Evolutionary conservation across 2,329 filamentous ascomycete genomes (phyloP), one percentile per base, ranked within the genome.

Genomic region (Penicillium sp.): DNA sequence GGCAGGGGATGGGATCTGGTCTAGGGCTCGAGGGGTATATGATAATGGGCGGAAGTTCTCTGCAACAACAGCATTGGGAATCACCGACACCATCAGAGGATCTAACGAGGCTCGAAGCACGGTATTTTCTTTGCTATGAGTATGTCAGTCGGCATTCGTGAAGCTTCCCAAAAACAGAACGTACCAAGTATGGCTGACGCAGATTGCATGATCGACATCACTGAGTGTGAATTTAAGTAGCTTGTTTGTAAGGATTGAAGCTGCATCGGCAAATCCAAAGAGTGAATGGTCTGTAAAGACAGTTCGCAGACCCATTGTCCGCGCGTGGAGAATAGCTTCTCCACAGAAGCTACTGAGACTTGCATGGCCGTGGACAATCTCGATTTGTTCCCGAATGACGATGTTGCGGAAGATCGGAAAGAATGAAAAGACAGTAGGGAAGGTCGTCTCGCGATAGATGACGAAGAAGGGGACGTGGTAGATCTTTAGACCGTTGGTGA

Each of bases 401-500:
- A 98, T 97, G 61, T 97, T 95, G 49, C 93, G 85, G 64, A 98
- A 91, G n/a, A 96, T 84, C 8, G 95, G 93, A 63, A 98, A 98
- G 75, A 95, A 96, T 27, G 92, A 96, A 75, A 97, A 97, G 65
- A 98, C 90, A 4, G 95, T 97, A 0, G 93, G 93, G 64, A 98
- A 92, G 10, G 90, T 95, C 4, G 90, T 83, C 56, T 90, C 87
- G 60, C 95, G 89, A 71, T 96, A 97, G 62, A 98, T 91, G 69
- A 97, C 84, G 67, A 95, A 82, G 70, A 97, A 97, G 3, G 93
- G 95, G 15, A 97, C 87, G 70, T 98, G 89, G 74, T 96, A 98
- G 72, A 97, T 93, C 69, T 98, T 98, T 66, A 98, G 82, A 46
- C 93, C 92, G 68, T 98, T 98, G 52, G 92, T 97, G 55, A 98